Evolutionary conservation across 495 filamentous ascomycete species (phyloP), one percentile per base, ranked within the genome.

Genomic region (Neurospora sp.): DNA sequence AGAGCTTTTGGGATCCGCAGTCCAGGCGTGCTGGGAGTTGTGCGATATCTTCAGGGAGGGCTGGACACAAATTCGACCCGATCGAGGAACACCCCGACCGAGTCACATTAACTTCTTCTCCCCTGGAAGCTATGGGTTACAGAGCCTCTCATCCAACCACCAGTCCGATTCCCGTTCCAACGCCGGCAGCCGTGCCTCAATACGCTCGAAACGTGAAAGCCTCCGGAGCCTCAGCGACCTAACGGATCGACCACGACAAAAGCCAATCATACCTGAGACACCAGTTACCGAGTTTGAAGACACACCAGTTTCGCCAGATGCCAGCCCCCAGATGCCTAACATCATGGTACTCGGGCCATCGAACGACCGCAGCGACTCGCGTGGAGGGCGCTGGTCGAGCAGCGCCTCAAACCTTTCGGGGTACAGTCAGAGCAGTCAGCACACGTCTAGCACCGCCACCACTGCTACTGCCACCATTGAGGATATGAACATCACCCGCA

Each of bases 211-310:
- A 71, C 76, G 82, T 4, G 81, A 83, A 48, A 83, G 82, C 71
- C 76, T 82, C 2, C 84, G 82, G 75, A 83, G 84, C 71, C 76
- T 79, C 59, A 70, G 71, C 7, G 79, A 80, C 20, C 71, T 69
- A 27, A 70, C 75, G 18, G 76, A 79, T 22, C 74, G 76, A 41
- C 78, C 81, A 10, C 82, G 79, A 27, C 73, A 76, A 39, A 79
- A 76, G 20, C 77, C 78, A 18, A 74, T 81, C 5, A 80, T 86
- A 11, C 94, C 94, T 11, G 94, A 97, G 82, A 97, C 94, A 0
- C 94, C 94, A 0, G 94, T 93, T 2, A 97, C 94, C 11, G 92
- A 97, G 74, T 97, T 97, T 78, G 94, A 97, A 79, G 94, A 97
- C 77, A 91, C 89, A 0, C 91, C 91, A 5, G 85, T 92, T 16